Percentiles rank a stretch among this genome's conserved stretches.
phyloP scores from a whole-genome alignment of 2,329 filamentous ascomycete genomes.

The Penicillium brevicompactum region DNA sequence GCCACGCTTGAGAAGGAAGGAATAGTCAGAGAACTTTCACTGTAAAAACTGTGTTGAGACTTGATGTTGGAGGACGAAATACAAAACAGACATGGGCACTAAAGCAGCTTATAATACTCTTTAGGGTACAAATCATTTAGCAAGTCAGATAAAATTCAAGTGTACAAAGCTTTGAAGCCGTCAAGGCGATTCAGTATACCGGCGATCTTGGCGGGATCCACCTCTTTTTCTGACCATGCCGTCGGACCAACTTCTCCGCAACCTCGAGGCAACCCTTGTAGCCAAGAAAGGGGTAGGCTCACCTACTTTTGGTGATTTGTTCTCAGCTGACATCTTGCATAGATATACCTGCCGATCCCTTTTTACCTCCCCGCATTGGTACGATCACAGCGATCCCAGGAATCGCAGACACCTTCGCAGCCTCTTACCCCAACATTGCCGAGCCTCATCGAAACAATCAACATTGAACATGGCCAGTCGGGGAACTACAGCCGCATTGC shows the following conservation, averaged over 20 bases:
- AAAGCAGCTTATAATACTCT: background rate
- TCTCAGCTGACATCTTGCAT: constrained; percentile 10
- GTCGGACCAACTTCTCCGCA: constrained; percentile 7
- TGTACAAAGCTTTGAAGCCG: background rate
- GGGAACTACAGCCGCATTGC: constrained; percentile 15
- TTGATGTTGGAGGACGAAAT: background rate
- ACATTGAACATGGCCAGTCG: constrained; percentile 28
- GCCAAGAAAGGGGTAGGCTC: constrained; percentile 8
- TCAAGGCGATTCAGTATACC: background rate
- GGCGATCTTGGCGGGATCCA: constrained; percentile 9
- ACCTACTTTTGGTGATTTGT: background rate
- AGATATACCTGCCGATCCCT: constrained; percentile 3
- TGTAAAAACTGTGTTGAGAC: background rate
- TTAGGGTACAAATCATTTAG: background rate
- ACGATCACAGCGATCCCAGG: background rate
- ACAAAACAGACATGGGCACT: background rate
- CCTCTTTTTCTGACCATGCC: background rate
- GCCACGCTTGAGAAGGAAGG: constrained; percentile 33
- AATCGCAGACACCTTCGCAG: constrained; percentile 2
- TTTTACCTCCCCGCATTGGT: constrained; percentile 13
- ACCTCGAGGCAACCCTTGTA: constrained; percentile 8
- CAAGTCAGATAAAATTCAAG: background rate
- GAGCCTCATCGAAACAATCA: background rate
- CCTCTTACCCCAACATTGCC: background rate
- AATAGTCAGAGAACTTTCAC: constrained; percentile 2